phyloP scores from a whole-genome alignment of 2,329 filamentous ascomycete genomes.

The Metarhizium guizhouense region DNA sequence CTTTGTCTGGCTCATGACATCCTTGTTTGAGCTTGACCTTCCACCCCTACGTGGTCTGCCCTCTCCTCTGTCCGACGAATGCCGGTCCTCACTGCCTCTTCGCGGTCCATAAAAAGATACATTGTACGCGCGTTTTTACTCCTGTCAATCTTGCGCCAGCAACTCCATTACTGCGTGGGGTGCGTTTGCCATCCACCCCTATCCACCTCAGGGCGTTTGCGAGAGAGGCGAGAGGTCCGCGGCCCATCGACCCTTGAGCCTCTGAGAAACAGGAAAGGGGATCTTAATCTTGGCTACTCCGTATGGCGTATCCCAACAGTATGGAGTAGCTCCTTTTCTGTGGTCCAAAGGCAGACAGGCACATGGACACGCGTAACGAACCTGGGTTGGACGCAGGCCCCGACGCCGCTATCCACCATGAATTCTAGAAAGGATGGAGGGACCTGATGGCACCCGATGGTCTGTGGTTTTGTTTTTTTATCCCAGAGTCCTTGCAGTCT shows the following conservation, averaged over 20 bases:
- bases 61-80: too few relatives aligned
- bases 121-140: neutral
- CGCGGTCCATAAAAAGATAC: neutral
- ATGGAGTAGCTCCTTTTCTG: neutral
- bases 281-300: neutral
- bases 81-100: neutral
- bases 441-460: neutral
- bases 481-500: too few relatives aligned
- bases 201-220: neutral
- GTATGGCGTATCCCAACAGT: neutral
- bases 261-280: neutral
- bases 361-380: neutral
- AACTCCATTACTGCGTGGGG: neutral
- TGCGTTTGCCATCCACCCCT: neutral
- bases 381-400: neutral
- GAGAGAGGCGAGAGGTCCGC: neutral
- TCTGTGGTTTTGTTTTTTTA: too few relatives aligned
- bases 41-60: too few relatives aligned
- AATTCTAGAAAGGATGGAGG: neutral
- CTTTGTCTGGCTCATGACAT: neutral
- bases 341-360: neutral
- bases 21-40: neutral
- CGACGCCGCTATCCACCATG: neutral
- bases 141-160: neutral
- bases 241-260: neutral